A percentile compares a stretch with the other conserved stretches of the same genome.
Conservation (phyloP, 805 yeast species). For the Nakazawaea siamensis region DNA sequence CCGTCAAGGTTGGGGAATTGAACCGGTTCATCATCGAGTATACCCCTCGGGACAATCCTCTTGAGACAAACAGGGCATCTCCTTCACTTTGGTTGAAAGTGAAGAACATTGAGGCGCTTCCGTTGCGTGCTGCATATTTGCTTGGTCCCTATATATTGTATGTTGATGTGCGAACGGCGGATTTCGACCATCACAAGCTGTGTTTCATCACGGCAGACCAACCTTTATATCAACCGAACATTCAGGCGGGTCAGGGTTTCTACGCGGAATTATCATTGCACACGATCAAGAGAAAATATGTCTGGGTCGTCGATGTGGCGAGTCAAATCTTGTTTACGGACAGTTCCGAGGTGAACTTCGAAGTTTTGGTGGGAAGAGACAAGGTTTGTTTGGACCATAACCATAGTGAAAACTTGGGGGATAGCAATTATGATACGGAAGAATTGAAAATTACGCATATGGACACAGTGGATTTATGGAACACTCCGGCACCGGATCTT, state of each 20-base stretch:
- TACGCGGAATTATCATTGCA: conserved; percentile 56
- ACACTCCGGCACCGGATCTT: conserved; percentile 44
- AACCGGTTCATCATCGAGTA: conserved; percentile 48
- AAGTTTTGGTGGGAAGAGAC: conserved; percentile 46
- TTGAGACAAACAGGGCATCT: conserved; percentile 2
- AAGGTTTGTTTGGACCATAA: conserved; percentile 16
- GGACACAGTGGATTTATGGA: conserved; percentile 73
- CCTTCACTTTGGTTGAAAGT: conserved; percentile 44
- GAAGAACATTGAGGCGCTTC: conserved; percentile 61
- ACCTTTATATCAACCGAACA: conserved; percentile 65
- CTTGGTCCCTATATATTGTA: conserved; percentile 88
- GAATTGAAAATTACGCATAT: conserved; percentile 40
- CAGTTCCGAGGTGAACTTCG: conserved; percentile 60
- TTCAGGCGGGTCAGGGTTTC: conserved; percentile 60
- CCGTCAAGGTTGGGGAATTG: conserved; percentile 52
- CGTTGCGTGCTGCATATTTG: conserved; percentile 74
- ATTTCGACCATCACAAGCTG: conserved; percentile 44
- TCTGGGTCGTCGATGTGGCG: conserved; percentile 75
- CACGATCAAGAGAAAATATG: conserved; percentile 46
- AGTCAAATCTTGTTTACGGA: conserved; percentile 74
- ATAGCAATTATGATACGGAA: conserved; percentile 16
- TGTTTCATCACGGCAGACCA: conserved; percentile 70
- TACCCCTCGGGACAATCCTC: conserved; percentile 24
- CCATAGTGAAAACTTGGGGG: conserved; percentile 14
- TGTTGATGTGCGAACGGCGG: conserved; percentile 67